Conservation (phyloP, 129 eudicot species). For the Saussurea involucrata region DNA sequence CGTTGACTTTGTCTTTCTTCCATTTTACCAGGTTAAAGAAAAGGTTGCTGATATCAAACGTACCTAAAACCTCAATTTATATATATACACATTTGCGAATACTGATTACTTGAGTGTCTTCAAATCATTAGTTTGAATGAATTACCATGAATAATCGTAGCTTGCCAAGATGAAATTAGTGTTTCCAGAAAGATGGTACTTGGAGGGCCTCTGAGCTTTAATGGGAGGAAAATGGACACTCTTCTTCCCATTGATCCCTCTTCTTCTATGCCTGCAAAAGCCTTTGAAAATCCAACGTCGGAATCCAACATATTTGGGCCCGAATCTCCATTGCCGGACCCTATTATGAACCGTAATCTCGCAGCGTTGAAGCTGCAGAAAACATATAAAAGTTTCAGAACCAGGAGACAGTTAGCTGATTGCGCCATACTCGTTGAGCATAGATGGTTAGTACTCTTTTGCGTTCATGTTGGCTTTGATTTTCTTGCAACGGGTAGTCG, state of each 20-base stretch:
- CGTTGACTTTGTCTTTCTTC: slow-evolving; percentile 3
- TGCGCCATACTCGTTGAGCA: slow-evolving; percentile 85
- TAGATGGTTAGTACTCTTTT: slow-evolving; percentile 52
- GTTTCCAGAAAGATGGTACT: slow-evolving; percentile 43
- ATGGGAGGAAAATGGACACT: slow-evolving; percentile 44
- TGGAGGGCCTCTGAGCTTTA: slow-evolving; percentile 52
- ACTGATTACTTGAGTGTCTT: slow-evolving; percentile 23
- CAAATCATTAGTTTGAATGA: slow-evolving; percentile 31
- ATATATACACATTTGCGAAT: slow-evolving; percentile 17
- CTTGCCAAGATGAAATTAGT: slow-evolving; percentile 32
- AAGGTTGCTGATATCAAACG: slow-evolving; percentile 24
- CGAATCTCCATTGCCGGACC: slow-evolving; percentile 20
- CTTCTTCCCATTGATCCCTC: slow-evolving; percentile 21
- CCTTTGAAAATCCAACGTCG: slow-evolving; percentile 8
- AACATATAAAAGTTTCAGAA: slow-evolving; percentile 79
- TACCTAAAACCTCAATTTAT: slow-evolving; percentile 20
- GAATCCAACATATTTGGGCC: slow-evolving; percentile 10
- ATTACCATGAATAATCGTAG: slow-evolving; percentile 27
- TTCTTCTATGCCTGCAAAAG: slow-evolving; percentile 10
- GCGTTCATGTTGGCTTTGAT: neutral
- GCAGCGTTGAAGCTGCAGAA: slow-evolving; percentile 85
- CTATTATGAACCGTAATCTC: slow-evolving; percentile 28
- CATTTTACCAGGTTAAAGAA: slow-evolving; percentile 22
- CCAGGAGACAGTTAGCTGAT: slow-evolving; percentile 78
- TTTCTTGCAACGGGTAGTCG: neutral